phyloP scores from a whole-genome alignment of 2,329 filamentous ascomycete genomes.

The Mollisia scopiformis region DNA sequence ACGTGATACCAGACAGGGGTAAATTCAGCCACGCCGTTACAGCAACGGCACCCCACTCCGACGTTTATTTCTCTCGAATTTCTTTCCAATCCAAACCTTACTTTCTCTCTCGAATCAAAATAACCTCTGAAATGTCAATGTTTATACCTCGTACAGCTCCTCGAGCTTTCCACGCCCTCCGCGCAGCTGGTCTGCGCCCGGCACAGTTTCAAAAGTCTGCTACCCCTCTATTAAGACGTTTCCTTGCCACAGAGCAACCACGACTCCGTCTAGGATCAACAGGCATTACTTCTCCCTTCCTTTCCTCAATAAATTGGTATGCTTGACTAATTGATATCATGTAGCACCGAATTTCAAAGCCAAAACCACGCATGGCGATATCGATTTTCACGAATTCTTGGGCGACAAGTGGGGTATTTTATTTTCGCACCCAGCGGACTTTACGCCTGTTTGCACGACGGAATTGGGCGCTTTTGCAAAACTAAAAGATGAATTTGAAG shows the following conservation, averaged over 20 bases:
- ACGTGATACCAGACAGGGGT: no score
- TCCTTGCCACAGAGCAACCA: conserved; percentile 18
- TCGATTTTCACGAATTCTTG: conserved; percentile 80
- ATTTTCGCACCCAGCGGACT: conserved; percentile 84
- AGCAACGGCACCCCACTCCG: no score
- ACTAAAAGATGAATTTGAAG: conserved; percentile 78
- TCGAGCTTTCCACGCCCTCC: conserved; percentile 7
- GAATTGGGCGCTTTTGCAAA: conserved; percentile 79
- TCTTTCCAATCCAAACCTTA: background rate
- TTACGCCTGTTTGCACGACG: conserved; percentile 90
- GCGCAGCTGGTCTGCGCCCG: conserved; percentile 1
- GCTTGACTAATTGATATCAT: background rate
- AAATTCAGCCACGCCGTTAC: background rate
- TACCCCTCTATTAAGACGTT: conserved; percentile 18
- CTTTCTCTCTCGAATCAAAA: no score
- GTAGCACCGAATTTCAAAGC: conserved; percentile 79
- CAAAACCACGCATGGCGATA: conserved; percentile 73
- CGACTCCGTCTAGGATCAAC: conserved; percentile 21
- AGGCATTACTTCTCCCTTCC: conserved; percentile 8
- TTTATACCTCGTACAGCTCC: conserved; percentile 2
- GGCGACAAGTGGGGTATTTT: conserved; percentile 76
- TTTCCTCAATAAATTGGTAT: background rate
- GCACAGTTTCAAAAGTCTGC: background rate
- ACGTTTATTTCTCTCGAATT: background rate
- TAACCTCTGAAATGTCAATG: background rate